Percentiles rank a stretch among this genome's conserved stretches.
Conservation (phyloP, 192 early-diverging fungal species). For the Backusella circina region DNA sequence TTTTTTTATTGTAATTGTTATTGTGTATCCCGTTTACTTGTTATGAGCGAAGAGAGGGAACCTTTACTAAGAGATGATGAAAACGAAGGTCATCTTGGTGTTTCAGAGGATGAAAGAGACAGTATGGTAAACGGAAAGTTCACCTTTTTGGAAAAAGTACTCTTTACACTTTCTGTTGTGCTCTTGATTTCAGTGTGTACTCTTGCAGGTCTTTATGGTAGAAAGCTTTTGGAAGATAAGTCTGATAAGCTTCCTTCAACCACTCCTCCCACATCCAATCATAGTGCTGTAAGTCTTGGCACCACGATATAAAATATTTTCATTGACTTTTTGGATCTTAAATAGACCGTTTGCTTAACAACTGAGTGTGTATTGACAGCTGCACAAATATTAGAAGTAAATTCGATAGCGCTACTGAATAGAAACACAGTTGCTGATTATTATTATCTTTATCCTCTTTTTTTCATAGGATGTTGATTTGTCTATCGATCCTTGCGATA, state of each 20-base stretch:
- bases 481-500: conserved; percentile 58
- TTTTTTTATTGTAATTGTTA: not conserved
- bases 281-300: conserved; percentile 2
- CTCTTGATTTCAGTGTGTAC: conserved; percentile 28
- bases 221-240: conserved; percentile 14
- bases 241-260: not conserved
- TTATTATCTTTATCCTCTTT: not conserved
- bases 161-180: conserved; percentile 16
- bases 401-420: not conserved
- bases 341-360: conserved; percentile 41
- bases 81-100: not conserved
- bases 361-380: conserved; percentile 63
- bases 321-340: not conserved
- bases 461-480: conserved; percentile 45
- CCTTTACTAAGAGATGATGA: conserved; percentile 17
- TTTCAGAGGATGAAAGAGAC: not conserved
- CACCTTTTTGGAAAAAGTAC: conserved; percentile 29
- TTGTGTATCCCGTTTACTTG: not conserved
- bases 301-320: not conserved
- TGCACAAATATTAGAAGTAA: conserved; percentile 46
- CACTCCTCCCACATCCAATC: not conserved
- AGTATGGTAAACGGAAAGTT: conserved; percentile 24
- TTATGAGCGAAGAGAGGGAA: conserved; percentile 21
- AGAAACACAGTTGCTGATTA: not conserved
- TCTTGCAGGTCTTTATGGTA: conserved; percentile 36